Percentiles rank a stretch among this genome's conserved stretches.
Evolutionary conservation across 2,329 filamentous ascomycete species (phyloP).

Genomic region (Clonostachys rhizophaga): DNA sequence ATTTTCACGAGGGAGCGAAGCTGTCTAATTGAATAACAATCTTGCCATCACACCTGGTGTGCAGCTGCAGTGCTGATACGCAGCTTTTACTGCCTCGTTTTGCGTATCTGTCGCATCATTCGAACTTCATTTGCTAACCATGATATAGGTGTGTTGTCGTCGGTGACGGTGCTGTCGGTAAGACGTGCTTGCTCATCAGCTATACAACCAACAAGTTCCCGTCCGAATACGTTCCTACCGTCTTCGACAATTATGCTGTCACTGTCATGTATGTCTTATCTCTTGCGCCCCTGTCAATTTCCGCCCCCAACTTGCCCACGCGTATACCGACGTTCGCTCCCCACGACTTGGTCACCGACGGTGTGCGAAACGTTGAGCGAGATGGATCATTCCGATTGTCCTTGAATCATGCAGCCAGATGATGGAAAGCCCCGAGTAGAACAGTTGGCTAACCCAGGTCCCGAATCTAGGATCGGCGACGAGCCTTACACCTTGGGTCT

Average conservation of each 20-base stretch:
- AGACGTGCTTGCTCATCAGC: constrained; percentile 97
- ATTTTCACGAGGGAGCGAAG: not conserved
- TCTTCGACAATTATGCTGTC: constrained; percentile 99
- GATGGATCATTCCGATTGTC: constrained; percentile 8
- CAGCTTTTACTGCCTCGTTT: not conserved
- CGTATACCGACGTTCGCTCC: too few relatives aligned
- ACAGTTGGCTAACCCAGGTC: too few relatives aligned
- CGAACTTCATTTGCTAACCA: constrained; percentile 10
- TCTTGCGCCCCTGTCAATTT: too few relatives aligned
- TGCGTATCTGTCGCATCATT: not conserved
- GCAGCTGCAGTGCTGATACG: not conserved
- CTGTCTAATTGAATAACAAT: not conserved
- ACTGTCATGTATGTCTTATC: constrained; percentile 76
- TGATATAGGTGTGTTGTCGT: constrained; percentile 86
- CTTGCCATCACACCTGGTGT: not conserved
- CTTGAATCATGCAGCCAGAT: not conserved
- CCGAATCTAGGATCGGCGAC: constrained; percentile 79
- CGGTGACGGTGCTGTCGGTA: constrained; percentile 97
- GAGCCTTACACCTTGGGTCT: constrained; percentile 96
- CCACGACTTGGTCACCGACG: too few relatives aligned
- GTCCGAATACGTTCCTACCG: constrained; percentile 98
- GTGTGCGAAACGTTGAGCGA: not conserved
- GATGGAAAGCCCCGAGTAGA: too few relatives aligned
- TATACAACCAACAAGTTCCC: constrained; percentile 99
- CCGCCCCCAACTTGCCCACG: too few relatives aligned